phyloP scores from a whole-genome alignment of 371 early-diverging fungal species.

The Mucor ambiguus region DNA sequence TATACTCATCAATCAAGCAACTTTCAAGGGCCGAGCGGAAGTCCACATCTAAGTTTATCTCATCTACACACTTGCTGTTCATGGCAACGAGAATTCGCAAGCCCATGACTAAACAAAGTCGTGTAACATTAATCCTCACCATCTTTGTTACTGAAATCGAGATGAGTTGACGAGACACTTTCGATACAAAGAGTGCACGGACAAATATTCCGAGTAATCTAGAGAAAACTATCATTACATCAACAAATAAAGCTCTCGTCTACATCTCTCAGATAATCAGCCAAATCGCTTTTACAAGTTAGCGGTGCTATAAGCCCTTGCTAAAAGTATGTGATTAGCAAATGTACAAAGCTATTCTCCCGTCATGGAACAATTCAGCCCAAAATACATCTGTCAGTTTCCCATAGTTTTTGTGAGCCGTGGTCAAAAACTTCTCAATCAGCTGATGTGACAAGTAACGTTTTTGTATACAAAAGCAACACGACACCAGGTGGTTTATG shows the following conservation, averaged over 20 bases:
- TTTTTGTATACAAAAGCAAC: not conserved
- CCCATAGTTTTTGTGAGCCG: not conserved
- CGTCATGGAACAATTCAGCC: not conserved
- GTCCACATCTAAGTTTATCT: not conserved
- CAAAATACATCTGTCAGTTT: not conserved
- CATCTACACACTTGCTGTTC: not conserved
- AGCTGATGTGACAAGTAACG: not conserved
- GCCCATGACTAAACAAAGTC: slow-evolving; percentile 1
- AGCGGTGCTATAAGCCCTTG: not conserved
- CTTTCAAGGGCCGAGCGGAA: slow-evolving; percentile 3
- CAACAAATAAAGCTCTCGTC: not conserved
- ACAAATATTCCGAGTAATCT: not conserved
- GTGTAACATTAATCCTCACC: not conserved
- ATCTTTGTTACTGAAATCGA: not conserved
- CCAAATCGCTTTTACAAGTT: not conserved
- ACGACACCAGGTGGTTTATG: not conserved
- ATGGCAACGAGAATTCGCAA: not conserved
- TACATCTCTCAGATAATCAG: no score
- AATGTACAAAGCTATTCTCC: not conserved
- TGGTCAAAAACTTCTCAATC: not conserved
- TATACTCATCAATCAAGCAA: not conserved
- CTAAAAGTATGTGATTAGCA: not conserved
- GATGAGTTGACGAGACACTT: not conserved
- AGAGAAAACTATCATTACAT: not conserved
- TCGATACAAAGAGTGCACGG: slow-evolving; percentile 3